Evolutionary conservation across 257 asterid species (phyloP), one percentile per base, ranked within the genome.

Genomic region (Lantana camara): DNA sequence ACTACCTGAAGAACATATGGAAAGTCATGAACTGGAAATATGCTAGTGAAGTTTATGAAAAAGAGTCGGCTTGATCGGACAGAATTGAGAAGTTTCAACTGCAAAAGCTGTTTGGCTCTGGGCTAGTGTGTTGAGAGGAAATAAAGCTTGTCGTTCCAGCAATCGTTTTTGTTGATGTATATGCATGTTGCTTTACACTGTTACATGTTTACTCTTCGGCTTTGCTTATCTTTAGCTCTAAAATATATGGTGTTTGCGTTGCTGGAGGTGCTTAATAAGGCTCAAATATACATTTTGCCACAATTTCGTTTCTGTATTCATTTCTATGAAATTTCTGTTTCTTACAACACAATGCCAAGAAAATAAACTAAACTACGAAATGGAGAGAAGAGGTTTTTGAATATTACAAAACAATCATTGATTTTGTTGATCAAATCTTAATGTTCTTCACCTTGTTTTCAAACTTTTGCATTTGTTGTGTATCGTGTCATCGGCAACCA

Each of bases 11-110:
- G 85, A 84, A 82, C 60, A 64, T 82, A 70, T 87, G 89, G 90
- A 80, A 71, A 40, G 90, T 87, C 55, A 71, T 87, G 63, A 82
- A 82, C 83, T 82, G 89, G 95, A 84, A 78, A 75, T 80, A 78
- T 64, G 90, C 86, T 4, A 50, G 75, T 53, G 78, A 80, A n/a
- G 77, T 80, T 40, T 82, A 71, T 13, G 84, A 74, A 2, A 75
- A 53, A 20, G 86, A 80, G 75, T 67, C 63, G 57, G 67, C 86
- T 10, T 72, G 56, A 74, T 45, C 13, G 24, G 15, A 41, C 59
- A 30, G 14, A 21, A n/a, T 46, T 46, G 38, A 14, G 10, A n/a
- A 40, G 64, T 3, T 7, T 62, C 14, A 9, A 27, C 13, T 53
- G 60, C 22, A 32, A 21, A 38, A 7, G 5, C 2, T 20, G 67